Conservation (phyloP, 2,329 filamentous ascomycete species). For the Xylariaceae sp. region DNA sequence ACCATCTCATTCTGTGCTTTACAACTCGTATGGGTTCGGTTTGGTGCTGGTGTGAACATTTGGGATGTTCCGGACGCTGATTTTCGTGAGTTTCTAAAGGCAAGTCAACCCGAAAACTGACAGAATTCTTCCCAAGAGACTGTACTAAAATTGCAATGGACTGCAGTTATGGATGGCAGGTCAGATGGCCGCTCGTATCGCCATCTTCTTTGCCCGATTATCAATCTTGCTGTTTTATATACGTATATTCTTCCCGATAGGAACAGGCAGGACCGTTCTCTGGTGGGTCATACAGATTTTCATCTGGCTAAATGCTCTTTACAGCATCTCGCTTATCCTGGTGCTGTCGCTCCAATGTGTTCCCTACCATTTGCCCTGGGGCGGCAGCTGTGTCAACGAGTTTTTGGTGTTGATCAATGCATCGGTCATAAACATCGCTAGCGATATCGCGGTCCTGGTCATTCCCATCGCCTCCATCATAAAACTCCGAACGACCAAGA, state of each 20-base stretch:
- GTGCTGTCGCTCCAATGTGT: slow-evolving; percentile 25
- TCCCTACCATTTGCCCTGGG: slow-evolving; percentile 20
- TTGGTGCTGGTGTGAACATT: slow-evolving; percentile 22
- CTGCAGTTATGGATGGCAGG: slow-evolving; percentile 22
- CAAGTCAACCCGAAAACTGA: background rate
- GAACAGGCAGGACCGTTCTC: slow-evolving; percentile 13
- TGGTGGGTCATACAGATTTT: slow-evolving; percentile 26
- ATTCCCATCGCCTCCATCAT: slow-evolving; percentile 31
- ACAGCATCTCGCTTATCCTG: slow-evolving; percentile 25
- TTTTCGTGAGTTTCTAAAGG: slow-evolving; percentile 15
- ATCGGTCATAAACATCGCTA: slow-evolving; percentile 28
- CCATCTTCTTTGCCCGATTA: slow-evolving; percentile 27
- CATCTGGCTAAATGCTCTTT: slow-evolving; percentile 25
- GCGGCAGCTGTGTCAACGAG: slow-evolving; percentile 25
- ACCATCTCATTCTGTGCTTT: slow-evolving; percentile 17
- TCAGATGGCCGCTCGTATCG: slow-evolving; percentile 23
- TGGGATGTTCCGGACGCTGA: slow-evolving; percentile 20
- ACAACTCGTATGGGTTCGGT: slow-evolving; percentile 16
- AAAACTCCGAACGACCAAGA: slow-evolving; percentile 27
- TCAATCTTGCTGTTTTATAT: slow-evolving; percentile 25
- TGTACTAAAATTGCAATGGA: slow-evolving; percentile 1
- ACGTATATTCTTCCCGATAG: slow-evolving; percentile 24
- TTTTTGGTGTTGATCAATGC: slow-evolving; percentile 23
- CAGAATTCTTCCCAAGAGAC: background rate
- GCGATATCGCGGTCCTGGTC: slow-evolving; percentile 26